Percentiles rank a stretch among this genome's conserved stretches.
Conservation (phyloP, 2,329 filamentous ascomycete genomes). For the Neonectria ditissima region DNA sequence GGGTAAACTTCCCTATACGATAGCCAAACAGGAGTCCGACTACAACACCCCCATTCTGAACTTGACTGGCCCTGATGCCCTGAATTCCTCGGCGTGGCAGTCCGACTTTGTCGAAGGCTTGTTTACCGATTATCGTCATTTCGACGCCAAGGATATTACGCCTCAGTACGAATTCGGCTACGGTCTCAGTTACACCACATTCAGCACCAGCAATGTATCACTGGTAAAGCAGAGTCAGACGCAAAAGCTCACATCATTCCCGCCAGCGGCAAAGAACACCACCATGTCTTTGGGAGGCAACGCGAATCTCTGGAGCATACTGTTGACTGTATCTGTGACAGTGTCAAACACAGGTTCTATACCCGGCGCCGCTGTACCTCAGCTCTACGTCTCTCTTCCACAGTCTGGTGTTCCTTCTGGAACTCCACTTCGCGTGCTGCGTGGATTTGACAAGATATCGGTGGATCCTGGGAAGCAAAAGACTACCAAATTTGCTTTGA, state of each 20-base stretch:
- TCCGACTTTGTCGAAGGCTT: conserved; percentile 64
- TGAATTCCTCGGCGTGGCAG: conserved; percentile 59
- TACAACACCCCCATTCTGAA: conserved; percentile 60
- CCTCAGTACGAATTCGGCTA: conserved; percentile 81
- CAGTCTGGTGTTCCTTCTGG: conserved; percentile 39
- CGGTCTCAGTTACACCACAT: conserved; percentile 79
- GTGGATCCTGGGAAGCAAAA: conserved; percentile 67
- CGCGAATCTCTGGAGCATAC: conserved; percentile 58
- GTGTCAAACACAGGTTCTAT: conserved; percentile 72
- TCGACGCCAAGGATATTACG: conserved; percentile 72
- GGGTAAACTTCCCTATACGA: conserved; percentile 71
- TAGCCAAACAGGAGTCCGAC: conserved; percentile 67
- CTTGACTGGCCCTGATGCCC: conserved; percentile 56
- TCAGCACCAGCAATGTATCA: conserved; percentile 66
- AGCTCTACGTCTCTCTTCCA: conserved; percentile 66
- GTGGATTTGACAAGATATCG: conserved; percentile 71
- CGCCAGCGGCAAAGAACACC: conserved; percentile 48
- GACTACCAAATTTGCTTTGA: conserved; percentile 62
- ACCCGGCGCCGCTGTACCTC: conserved; percentile 63
- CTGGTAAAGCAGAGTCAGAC: conserved; percentile 43
- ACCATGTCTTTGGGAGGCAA: conserved; percentile 55
- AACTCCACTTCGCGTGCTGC: conserved; percentile 66
- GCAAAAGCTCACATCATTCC: conserved; percentile 49
- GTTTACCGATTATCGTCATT: conserved; percentile 77
- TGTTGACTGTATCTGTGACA: conserved; percentile 64